Percentiles rank a stretch among this genome's conserved stretches.
Conservation (phyloP, 1,139 yeast species). For the Lodderomyces jiufengensis region DNA sequence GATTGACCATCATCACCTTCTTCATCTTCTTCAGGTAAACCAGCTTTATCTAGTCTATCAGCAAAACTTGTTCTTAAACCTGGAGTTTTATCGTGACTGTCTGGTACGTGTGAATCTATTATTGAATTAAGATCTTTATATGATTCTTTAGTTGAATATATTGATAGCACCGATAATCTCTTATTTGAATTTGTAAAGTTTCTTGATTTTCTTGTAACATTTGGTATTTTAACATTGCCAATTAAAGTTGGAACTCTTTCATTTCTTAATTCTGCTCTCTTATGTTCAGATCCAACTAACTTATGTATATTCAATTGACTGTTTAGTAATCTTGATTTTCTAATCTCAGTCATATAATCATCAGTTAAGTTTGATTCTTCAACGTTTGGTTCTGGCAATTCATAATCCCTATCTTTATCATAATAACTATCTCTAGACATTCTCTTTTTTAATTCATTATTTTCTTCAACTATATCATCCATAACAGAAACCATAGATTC, state of each 20-base stretch:
- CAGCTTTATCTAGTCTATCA: conserved; percentile 41
- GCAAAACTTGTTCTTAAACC: conserved; percentile 43
- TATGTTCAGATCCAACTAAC: conserved; percentile 14
- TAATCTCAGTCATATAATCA: conserved; percentile 43
- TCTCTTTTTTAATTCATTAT: conserved; percentile 12
- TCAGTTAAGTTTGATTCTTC: conserved; percentile 41
- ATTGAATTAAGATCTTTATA: conserved; percentile 59
- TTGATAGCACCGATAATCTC: conserved; percentile 64
- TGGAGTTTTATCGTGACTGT: conserved; percentile 25
- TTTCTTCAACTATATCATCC: conserved; percentile 19
- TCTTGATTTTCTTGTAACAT: conserved; percentile 65
- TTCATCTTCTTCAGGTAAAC: conserved; percentile 24
- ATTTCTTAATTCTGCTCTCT: conserved; percentile 6
- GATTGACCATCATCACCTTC: conserved; percentile 38
- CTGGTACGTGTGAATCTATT: conserved; percentile 25
- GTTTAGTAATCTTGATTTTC: conserved; percentile 42
- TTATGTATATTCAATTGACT: conserved; percentile 37
- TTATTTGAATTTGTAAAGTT: conserved; percentile 60
- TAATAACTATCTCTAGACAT: conserved; percentile 22
- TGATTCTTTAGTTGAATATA: conserved; percentile 66
- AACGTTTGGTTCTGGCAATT: conserved; percentile 37
- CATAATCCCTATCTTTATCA: conserved; percentile 21
- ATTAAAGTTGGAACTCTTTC: conserved; percentile 29
- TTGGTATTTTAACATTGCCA: conserved; percentile 64
- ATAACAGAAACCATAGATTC: conserved; percentile 40